Percentiles rank a stretch among this genome's conserved stretches.
Evolutionary conservation across 2,329 filamentous ascomycete genomes (phyloP).

Genomic region (Truncatella angustata): DNA sequence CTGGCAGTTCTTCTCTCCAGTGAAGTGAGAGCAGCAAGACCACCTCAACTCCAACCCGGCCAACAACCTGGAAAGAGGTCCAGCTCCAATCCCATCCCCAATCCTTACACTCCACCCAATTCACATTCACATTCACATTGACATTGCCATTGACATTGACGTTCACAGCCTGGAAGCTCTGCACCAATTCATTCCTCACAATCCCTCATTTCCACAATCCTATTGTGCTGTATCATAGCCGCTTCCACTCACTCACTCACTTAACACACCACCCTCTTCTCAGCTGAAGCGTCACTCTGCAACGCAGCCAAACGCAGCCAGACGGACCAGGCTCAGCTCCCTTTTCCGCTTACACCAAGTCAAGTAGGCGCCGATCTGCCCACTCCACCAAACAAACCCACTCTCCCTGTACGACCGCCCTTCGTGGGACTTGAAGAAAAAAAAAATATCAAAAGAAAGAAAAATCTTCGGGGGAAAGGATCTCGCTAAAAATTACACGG

Average conservation of each 20-base stretch:
- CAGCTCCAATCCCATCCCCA: not conserved
- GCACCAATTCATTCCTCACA: not conserved
- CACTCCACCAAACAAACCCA: conserved; percentile 11
- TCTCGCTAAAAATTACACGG: not conserved
- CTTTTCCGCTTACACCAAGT: conserved; percentile 6
- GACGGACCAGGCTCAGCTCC: not conserved
- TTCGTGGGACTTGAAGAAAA: conserved; percentile 7
- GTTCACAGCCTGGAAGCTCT: not conserved
- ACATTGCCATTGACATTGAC: not conserved
- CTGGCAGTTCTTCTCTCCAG: too few species aligned
- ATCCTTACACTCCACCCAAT: conserved; percentile 1
- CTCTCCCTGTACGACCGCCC: conserved; percentile 14
- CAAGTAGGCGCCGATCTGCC: conserved; percentile 6
- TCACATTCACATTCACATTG: not conserved
- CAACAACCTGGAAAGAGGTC: not conserved
- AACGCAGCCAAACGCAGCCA: too few species aligned
- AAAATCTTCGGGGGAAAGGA: not conserved
- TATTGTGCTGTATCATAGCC: not conserved
- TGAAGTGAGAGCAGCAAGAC: too few species aligned
- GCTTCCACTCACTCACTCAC: not conserved
- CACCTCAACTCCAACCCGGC: too few species aligned
- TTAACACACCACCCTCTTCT: too few species aligned
- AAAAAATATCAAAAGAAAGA: not conserved
- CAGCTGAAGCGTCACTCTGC: too few species aligned
- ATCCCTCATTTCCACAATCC: not conserved